Evolutionary conservation across 139 green algal species (phyloP).

Genomic region (Mesostigma viride): DNA sequence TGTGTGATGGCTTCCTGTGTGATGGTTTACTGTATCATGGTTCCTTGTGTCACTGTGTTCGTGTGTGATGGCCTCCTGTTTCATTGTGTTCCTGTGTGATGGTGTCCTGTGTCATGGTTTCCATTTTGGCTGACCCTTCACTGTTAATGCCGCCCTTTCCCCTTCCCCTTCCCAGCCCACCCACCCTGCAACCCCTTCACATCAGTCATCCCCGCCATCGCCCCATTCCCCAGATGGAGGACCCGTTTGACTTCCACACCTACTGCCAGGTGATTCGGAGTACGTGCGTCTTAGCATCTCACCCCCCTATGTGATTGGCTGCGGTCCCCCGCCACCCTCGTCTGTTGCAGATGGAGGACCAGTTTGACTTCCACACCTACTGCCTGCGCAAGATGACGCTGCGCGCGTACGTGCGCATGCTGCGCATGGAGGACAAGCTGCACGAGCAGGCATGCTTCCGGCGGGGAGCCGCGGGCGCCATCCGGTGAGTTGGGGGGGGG

Average conservation of each 20-base stretch:
- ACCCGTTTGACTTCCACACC: conserved; percentile 98
- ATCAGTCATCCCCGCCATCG: too few species aligned
- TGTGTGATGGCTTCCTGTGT: too few species aligned
- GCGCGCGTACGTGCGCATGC: conserved; percentile 76
- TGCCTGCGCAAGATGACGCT: conserved; percentile 94
- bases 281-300: not conserved
- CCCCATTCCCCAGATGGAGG: conserved; percentile 45
- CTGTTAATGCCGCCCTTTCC: too few species aligned
- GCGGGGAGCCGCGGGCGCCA: conserved; percentile 54
- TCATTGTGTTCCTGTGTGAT: too few species aligned
- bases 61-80: too few species aligned
- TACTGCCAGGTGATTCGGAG: conserved; percentile 72
- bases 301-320: not conserved
- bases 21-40: too few species aligned
- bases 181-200: too few species aligned
- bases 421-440: conserved; percentile 73
- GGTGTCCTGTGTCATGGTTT: too few species aligned
- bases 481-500: conserved; percentile 32
- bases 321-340: not conserved
- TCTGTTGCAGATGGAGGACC: conserved; percentile 62
- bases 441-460: conserved; percentile 54
- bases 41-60: too few species aligned
- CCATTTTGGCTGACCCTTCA: too few species aligned
- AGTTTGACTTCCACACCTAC: conserved; percentile 98
- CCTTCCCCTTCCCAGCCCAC: too few species aligned